These are phyloP conservation scores for Pestalotiopsis sp. DNA, from an alignment of 2,329 filamentous ascomycete species.

Conservation along the genomic window DNA sequence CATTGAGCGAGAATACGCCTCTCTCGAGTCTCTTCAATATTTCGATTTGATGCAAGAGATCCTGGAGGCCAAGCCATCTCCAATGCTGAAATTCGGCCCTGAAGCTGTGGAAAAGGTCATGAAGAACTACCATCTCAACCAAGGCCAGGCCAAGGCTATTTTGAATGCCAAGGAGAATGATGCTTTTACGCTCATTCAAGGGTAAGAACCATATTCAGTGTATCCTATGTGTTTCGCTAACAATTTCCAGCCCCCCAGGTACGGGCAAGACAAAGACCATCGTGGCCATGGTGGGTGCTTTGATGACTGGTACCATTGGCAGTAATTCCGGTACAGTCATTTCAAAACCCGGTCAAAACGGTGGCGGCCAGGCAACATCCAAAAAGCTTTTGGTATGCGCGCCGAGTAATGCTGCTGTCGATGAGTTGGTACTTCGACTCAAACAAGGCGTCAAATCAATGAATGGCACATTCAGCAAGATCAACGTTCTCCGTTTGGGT, in stretches of 20 bases:
- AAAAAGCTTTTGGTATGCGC: constrained; percentile 96
- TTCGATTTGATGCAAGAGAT: constrained; percentile 97
- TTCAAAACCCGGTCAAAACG: constrained; percentile 40
- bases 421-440: constrained; percentile 91
- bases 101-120: constrained; percentile 71
- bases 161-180: constrained; percentile 93
- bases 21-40: constrained; percentile 86
- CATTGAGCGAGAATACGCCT: constrained; percentile 93
- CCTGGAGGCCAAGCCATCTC: constrained; percentile 84
- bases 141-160: constrained; percentile 88
- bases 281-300: constrained; percentile 88
- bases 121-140: constrained; percentile 81
- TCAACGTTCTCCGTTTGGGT: constrained; percentile 89
- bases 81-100: constrained; percentile 79
- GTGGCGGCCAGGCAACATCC: constrained; percentile 39
- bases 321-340: constrained; percentile 46
- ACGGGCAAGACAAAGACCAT: constrained; percentile 99
- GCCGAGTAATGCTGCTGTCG: constrained; percentile 97
- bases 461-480: constrained; percentile 71
- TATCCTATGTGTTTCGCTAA: constrained; percentile 29
- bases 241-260: constrained; percentile 72
- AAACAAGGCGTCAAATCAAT: constrained; percentile 83
- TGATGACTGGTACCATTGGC: constrained; percentile 66
- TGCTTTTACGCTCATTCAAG: constrained; percentile 95
- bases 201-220: constrained; percentile 48